Evolutionary conservation across 179 eudicot species (phyloP).

Genomic region (Gypsophila paniculata): DNA sequence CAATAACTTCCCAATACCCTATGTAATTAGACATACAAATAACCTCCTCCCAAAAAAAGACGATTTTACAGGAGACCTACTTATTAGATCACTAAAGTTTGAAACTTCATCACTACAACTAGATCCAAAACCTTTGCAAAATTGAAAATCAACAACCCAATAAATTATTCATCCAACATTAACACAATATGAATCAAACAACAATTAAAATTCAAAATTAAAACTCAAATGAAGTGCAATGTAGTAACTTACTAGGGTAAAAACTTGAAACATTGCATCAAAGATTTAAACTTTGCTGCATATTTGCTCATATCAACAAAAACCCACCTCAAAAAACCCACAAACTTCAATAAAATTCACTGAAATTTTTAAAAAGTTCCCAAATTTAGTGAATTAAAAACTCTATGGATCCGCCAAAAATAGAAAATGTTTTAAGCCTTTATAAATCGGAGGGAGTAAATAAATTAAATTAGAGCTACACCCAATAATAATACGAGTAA

Average conservation of each 20-base stretch:
- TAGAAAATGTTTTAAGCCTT: too few species aligned
- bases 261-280: constrained; percentile 32
- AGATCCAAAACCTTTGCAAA: constrained; percentile 37
- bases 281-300: constrained; percentile 26
- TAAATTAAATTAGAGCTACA: background rate
- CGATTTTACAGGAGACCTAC: background rate
- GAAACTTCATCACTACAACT: constrained; percentile 16
- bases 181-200: constrained; percentile 9
- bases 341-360: constrained; percentile 20
- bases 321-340: constrained; percentile 28
- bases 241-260: constrained; percentile 32
- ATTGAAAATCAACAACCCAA: background rate
- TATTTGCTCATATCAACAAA: constrained; percentile 26
- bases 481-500: background rate
- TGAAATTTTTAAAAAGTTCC: background rate
- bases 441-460: too few species aligned
- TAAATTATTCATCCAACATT: background rate
- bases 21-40: too few species aligned
- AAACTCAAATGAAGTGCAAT: constrained; percentile 39
- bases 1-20: too few species aligned
- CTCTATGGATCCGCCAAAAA: background rate
- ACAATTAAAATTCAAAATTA: constrained; percentile 26
- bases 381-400: constrained; percentile 1
- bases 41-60: too few species aligned
- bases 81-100: constrained; percentile 18